These are phyloP conservation scores for Pythium insidiosum DNA, from an alignment of 352 stramenopile species.

Conservation along the genomic window DNA sequence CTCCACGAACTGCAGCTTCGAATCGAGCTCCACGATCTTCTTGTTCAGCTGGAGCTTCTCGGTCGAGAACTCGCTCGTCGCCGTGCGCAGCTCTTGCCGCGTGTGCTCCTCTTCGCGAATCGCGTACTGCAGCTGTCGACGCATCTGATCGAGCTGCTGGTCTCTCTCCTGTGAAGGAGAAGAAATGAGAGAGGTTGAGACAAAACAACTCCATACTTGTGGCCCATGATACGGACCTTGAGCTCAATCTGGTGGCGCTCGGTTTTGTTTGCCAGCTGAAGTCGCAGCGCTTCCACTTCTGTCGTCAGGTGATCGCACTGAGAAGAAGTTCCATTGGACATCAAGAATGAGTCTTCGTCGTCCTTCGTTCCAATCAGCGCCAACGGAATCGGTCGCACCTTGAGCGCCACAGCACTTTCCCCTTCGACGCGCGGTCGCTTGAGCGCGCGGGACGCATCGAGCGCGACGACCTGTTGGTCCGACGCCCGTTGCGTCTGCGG, in stretches of 20 bases:
- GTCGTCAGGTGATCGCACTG: constrained; percentile 44
- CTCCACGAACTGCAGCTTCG: constrained; percentile 58
- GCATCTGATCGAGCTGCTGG: constrained; percentile 50
- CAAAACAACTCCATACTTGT: neutral
- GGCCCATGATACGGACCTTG: constrained; percentile 18
- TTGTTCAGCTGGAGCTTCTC: constrained; percentile 60
- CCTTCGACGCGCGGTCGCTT: constrained; percentile 53
- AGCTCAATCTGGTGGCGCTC: constrained; percentile 59
- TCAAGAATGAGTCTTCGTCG: neutral
- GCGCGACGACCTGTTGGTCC: neutral
- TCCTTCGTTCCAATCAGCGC: neutral
- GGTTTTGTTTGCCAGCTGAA: constrained; percentile 39
- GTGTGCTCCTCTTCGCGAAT: constrained; percentile 54
- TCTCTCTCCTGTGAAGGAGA: constrained; percentile 32
- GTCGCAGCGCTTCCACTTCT: constrained; percentile 38
- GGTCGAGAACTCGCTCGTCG: constrained; percentile 35
- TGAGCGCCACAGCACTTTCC: constrained; percentile 43
- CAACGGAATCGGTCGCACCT: constrained; percentile 19
- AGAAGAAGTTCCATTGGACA: no score
- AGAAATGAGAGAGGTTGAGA: neutral
- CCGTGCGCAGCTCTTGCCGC: constrained; percentile 44
- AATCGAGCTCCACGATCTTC: constrained; percentile 61
- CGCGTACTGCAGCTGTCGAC: constrained; percentile 52
- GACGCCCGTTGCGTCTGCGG: neutral
- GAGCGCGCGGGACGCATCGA: constrained; percentile 1